A percentile compares a stretch with the other conserved stretches of the same genome.
These are phyloP conservation scores for Oleoguttula mirabilis DNA, from an alignment of 495 filamentous ascomycete genomes.

Conservation along the genomic window DNA sequence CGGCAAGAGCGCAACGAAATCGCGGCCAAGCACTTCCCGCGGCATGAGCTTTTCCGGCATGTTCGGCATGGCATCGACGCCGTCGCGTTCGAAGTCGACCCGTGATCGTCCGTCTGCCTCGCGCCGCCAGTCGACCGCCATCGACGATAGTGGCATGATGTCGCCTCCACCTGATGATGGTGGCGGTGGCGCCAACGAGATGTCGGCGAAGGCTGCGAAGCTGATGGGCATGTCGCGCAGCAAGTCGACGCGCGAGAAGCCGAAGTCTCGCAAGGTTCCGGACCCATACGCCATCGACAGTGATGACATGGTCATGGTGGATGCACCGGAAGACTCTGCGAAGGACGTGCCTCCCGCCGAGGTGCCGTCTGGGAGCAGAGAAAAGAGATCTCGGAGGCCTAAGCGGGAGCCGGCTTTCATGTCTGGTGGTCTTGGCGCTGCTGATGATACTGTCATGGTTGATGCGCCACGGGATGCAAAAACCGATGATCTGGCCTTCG, in stretches of 20 bases:
- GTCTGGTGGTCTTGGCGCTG: conserved; percentile 18
- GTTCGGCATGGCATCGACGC: conserved; percentile 33
- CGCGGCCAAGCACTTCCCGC: conserved; percentile 32
- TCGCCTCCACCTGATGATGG: conserved; percentile 42
- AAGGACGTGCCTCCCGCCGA: conserved; percentile 15
- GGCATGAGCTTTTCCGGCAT: conserved; percentile 40
- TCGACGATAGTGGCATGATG: conserved; percentile 41
- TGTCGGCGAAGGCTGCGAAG: conserved; percentile 46
- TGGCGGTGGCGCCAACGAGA: conserved; percentile 28
- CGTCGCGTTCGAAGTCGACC: conserved; percentile 38
- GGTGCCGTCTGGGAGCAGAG: not conserved
- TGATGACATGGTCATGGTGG: conserved; percentile 48
- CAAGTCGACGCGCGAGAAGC: conserved; percentile 27
- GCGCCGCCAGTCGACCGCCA: conserved; percentile 34
- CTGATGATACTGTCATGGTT: conserved; percentile 21
- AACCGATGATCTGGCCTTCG: conserved; percentile 16
- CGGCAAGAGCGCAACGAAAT: conserved; percentile 29
- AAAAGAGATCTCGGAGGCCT: conserved; percentile 13
- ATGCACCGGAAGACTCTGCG: conserved; percentile 32
- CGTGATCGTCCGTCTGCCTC: conserved; percentile 26
- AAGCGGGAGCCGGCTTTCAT: conserved; percentile 21
- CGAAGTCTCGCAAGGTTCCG: conserved; percentile 31
- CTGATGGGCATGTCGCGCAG: conserved; percentile 41
- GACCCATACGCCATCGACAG: conserved; percentile 50
- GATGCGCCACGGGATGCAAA: conserved; percentile 14